phyloP scores from a whole-genome alignment of 2,329 filamentous ascomycete genomes.

The Botryotinia calthae region DNA sequence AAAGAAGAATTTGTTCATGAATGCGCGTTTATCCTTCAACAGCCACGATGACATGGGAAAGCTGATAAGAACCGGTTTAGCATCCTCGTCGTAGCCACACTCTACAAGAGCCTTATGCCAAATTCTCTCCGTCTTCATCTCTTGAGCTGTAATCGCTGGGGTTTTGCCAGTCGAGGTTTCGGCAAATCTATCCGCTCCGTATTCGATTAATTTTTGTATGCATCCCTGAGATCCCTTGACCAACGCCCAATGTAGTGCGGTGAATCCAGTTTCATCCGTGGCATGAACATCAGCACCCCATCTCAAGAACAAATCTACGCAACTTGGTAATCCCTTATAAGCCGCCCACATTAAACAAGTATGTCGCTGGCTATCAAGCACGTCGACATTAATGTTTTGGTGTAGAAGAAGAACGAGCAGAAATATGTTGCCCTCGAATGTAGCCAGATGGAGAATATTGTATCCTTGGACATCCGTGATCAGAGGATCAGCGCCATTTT shows the following conservation, averaged over 20 bases:
- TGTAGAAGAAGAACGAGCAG: conserved; percentile 86
- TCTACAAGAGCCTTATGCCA: conserved; percentile 83
- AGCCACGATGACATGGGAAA: conserved; percentile 72
- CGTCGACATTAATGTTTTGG: conserved; percentile 92
- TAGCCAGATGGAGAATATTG: conserved; percentile 95
- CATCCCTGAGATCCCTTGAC: conserved; percentile 89
- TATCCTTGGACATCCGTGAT: conserved; percentile 94
- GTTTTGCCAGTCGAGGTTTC: conserved; percentile 90
- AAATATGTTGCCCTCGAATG: conserved; percentile 93
- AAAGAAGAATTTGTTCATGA: conserved; percentile 85
- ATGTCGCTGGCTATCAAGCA: conserved; percentile 84
- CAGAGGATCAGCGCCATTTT: conserved; percentile 88
- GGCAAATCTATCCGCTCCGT: conserved; percentile 89
- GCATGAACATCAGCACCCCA: conserved; percentile 96
- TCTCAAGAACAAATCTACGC: conserved; percentile 85
- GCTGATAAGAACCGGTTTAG: conserved; percentile 63
- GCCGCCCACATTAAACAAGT: conserved; percentile 98
- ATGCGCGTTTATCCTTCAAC: conserved; percentile 71
- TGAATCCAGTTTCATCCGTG: conserved; percentile 88
- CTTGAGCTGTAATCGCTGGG: conserved; percentile 76
- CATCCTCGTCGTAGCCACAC: conserved; percentile 79
- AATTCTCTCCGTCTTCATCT: conserved; percentile 80
- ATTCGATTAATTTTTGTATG: conserved; percentile 92
- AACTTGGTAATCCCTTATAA: conserved; percentile 92
- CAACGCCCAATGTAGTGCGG: conserved; percentile 91